Base-by-base conservation (phyloP, 192 early-diverging fungal genomes). In the Linnemannia zychae region DNA sequence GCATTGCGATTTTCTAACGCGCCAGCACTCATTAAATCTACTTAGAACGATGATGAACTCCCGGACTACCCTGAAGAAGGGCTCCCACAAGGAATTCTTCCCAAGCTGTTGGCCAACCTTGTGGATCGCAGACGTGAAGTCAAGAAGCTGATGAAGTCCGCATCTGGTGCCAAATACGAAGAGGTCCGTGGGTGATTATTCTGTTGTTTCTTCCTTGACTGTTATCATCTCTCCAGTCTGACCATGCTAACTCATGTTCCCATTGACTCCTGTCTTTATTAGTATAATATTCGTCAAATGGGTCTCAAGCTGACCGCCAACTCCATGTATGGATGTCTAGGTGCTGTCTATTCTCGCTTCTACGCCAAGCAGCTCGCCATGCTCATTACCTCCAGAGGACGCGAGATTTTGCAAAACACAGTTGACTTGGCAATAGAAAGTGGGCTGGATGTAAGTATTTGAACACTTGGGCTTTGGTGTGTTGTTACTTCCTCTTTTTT, bases 271-370 rank as follows among this genome's bases (percentile, higher is more conserved):
- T 22, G 31, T 65, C 17, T 12, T 80, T 20, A 37, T 63, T 79
- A 99, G 92, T 95, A 94, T 73, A 92, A 99, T 78, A 97, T 98
- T 88, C 94, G 97, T 18, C 99, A 99, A 81, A 90, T 92, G 66
- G 99, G 97, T 53, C 91, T 99, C 40, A 99, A 99, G 77, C 89
- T 99, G 31, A 99, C 98, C 7, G 99, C 99, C 49, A 99, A 99
- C 90, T 95, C 93, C 71, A 98, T 99, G 98, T 99, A 99, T 84
- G 99, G 99, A 34, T 99, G 98, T 90, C 88, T 99, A 38, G 99
- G 99, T 15, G 98, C 96, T 79, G 82, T 93, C 3, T 90, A 95
- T 49, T 99, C 99, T 31, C 92, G 99, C 15, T 99, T 99, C 88
- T 98, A 96, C 71, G 97, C 97, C 76, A 98, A 98, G 86, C 97